Percentiles rank a stretch among this genome's conserved stretches.
phyloP scores from a whole-genome alignment of 2,329 filamentous ascomycete species.

The Ceratocystis alfenasii region DNA sequence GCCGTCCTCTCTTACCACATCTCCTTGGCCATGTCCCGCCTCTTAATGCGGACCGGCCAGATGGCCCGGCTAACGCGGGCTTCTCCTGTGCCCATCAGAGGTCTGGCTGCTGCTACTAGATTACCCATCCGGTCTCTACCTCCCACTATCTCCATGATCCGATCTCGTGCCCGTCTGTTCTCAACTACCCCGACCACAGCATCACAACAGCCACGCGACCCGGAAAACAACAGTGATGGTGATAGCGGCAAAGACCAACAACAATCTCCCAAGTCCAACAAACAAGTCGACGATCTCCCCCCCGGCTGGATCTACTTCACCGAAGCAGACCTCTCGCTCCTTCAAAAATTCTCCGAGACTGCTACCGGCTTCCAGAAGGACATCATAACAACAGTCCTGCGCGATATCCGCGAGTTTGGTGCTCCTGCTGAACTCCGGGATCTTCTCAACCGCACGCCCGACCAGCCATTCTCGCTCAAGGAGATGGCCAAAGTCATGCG shows the following conservation, averaged over 20 bases:
- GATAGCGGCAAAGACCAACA: conserved; percentile 26
- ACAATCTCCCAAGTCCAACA: not conserved
- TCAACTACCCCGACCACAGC: conserved; percentile 30
- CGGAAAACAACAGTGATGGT: conserved; percentile 31
- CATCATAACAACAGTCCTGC: conserved; percentile 47
- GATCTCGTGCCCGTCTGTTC: conserved; percentile 30
- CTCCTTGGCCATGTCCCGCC: conserved; percentile 45
- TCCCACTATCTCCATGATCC: conserved; percentile 24
- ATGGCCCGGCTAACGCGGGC: conserved; percentile 51
- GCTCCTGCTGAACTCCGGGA: conserved; percentile 57
- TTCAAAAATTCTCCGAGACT: conserved; percentile 49
- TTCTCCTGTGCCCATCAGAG: conserved; percentile 3
- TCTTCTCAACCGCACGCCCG: conserved; percentile 44
- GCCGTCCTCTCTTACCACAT: not conserved
- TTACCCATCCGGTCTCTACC: conserved; percentile 17
- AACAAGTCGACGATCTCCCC: conserved; percentile 27
- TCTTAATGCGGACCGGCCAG: conserved; percentile 54
- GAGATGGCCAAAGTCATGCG: conserved; percentile 48
- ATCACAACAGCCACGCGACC: conserved; percentile 27
- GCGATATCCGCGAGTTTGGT: conserved; percentile 53
- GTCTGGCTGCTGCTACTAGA: not conserved
- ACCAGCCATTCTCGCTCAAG: conserved; percentile 35
- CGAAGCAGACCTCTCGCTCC: conserved; percentile 37
- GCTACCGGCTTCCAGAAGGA: conserved; percentile 52
- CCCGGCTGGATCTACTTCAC: conserved; percentile 38